Percentiles rank a stretch among this genome's conserved stretches.
Conservation (phyloP, 306 rosid species). For the Myrica gale region DNA sequence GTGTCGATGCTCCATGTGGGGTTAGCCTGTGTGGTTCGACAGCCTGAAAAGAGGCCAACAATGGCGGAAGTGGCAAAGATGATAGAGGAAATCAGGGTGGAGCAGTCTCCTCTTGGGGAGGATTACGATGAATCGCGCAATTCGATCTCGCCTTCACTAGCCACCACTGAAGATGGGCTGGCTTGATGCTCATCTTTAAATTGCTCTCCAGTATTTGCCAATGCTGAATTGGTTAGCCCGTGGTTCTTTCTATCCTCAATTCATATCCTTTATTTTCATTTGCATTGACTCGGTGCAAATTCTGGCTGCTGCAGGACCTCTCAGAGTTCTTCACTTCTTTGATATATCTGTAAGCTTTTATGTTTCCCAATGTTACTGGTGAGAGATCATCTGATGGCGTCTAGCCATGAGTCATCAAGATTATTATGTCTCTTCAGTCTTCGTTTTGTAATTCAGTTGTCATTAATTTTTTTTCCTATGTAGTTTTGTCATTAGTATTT, state of each 20-base stretch:
- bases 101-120: constrained; percentile 88
- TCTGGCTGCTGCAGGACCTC: constrained; percentile 20
- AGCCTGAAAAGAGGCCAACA: constrained; percentile 85
- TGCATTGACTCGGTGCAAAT: constrained; percentile 52
- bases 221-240: constrained; percentile 8
- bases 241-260: constrained; percentile 14
- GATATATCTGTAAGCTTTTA: constrained; percentile 40
- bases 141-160: constrained; percentile 83
- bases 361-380: constrained; percentile 29
- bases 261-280: constrained; percentile 16
- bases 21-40: constrained; percentile 67
- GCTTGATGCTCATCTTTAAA: constrained; percentile 28
- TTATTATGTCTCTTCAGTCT: constrained; percentile 27
- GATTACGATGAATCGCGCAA: constrained; percentile 85
- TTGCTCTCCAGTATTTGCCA: neutral
- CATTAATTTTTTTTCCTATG: neutral
- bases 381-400: constrained; percentile 25
- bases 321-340: constrained; percentile 41
- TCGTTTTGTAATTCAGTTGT: constrained; percentile 25
- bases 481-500: constrained; percentile 19
- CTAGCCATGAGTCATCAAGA: constrained; percentile 33
- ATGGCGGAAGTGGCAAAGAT: constrained; percentile 81
- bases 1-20: constrained; percentile 91
- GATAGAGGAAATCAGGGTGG: constrained; percentile 94
- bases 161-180: constrained; percentile 93